Base-by-base conservation (phyloP, 1,284 basidiomycete species). In the Inonotus hispidus region DNA sequence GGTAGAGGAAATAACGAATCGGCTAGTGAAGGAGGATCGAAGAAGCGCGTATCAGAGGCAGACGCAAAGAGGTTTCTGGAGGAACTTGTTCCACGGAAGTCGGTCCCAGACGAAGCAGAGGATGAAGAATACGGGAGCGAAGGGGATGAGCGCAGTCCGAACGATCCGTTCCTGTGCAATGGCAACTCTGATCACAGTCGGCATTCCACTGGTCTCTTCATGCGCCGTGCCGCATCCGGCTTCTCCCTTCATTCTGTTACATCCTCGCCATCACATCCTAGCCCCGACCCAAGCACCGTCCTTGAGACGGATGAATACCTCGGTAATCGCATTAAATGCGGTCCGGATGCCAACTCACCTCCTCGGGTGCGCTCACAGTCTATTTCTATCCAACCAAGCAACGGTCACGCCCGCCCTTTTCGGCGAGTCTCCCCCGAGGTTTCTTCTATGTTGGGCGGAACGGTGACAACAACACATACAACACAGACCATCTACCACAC, bases 401-500 rank as follows among this genome's bases (percentile, higher is more conserved):
- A 43, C 55, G 32, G 23, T 25, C 8, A 52, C 23, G 32, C 29
- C 11, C 59, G 53, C 19, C 46, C 54, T 2, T 37, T 43, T 25
- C 25, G 46, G 16, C 27, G 32, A 3, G 64, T 58, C 10, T 82
- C 82, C 11, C 76, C 73, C 58, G 72, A 70, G 57, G 74, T 71
- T 56, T 52, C 61, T 70, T 43, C 41, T 1, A 43, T 43, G 41
- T 74, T 49, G 65, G 71, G 73, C 27, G 79, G 80, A 53, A 85
- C 83, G 11, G 71, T 83, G 70, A 77, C 81, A 47, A 77, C 82
- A 21, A 77, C 79, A 19, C 79, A 77, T 41, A 84, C 85, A 0
- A 77, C 77, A 2, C 69, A 82, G 6, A 82, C 84, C 1, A 77
- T 84, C 52, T 90, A 86, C 70, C 85, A 90, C 70, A 90, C 88